Conservation (phyloP, 208 protist species). For the Leishmania arabica region DNA sequence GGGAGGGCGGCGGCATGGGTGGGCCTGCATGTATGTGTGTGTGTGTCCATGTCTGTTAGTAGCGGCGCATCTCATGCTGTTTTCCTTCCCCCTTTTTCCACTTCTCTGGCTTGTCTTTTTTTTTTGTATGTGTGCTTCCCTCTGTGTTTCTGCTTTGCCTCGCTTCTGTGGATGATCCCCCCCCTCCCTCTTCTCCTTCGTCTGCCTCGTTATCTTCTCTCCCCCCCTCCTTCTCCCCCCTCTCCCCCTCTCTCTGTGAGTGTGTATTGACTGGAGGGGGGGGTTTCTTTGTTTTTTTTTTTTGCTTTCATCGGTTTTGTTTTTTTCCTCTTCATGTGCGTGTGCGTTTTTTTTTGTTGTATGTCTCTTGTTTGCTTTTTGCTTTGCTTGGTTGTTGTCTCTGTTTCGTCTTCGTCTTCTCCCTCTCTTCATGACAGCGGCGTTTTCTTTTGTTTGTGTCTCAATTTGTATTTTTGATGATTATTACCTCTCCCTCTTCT, state of each 20-base stretch:
- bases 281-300: conserved; percentile 11
- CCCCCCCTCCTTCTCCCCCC: too few relatives aligned
- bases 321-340: not conserved
- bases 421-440: not conserved
- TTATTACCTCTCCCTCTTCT: not conserved
- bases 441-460: not conserved
- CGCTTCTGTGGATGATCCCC: not conserved
- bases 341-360: not conserved
- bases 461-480: too few relatives aligned
- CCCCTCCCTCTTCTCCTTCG: not conserved
- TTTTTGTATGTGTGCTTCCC: not conserved
- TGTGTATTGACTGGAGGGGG: not conserved
- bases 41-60: not conserved
- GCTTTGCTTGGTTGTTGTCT: not conserved
- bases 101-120: not conserved
- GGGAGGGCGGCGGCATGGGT: not conserved
- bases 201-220: not conserved
- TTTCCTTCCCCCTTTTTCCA: not conserved
- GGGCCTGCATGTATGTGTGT: not conserved
- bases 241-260: not conserved
- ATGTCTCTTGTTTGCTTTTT: not conserved
- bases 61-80: not conserved
- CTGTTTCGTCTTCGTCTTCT: not conserved
- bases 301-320: not conserved
- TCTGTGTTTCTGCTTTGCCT: not conserved